Evolutionary conservation across 2,329 filamentous ascomycete genomes (phyloP).

Genomic region (Penicillium sp.): DNA sequence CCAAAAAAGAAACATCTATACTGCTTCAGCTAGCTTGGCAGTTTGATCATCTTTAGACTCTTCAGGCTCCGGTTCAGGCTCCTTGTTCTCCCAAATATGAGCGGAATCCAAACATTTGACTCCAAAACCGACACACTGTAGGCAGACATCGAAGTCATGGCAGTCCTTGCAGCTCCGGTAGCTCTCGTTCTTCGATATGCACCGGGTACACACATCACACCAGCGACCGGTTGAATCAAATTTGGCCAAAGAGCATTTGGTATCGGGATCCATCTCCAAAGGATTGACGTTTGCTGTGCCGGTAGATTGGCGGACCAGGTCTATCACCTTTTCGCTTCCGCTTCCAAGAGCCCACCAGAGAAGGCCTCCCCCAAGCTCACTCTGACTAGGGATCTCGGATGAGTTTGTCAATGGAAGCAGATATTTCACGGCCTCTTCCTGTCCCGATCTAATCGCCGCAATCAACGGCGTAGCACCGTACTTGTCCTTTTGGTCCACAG

Average conservation of each 20-base stretch:
- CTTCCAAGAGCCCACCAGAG: slow-evolving; percentile 1
- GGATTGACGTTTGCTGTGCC: neutral
- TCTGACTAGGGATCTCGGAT: neutral
- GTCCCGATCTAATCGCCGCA: neutral
- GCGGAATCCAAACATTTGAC: neutral
- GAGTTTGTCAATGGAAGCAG: neutral
- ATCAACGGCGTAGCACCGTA: neutral
- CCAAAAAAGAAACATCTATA: no score
- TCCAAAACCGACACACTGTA: neutral
- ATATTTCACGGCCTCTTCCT: neutral
- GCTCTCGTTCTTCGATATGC: neutral
- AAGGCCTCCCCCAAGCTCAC: neutral
- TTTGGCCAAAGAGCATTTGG: neutral
- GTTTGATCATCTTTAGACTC: neutral
- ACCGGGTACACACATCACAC: neutral
- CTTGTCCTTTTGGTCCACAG: neutral
- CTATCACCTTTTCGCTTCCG: neutral
- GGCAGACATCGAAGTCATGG: neutral
- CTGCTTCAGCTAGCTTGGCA: no score
- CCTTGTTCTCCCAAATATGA: neutral
- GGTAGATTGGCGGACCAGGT: neutral
- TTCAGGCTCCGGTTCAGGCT: neutral
- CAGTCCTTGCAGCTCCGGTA: neutral
- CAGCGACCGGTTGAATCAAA: neutral
- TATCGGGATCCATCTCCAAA: neutral